Evolutionary conservation across 2,329 filamentous ascomycete genomes (phyloP).

Genomic region (Pezicula rhizophila): DNA sequence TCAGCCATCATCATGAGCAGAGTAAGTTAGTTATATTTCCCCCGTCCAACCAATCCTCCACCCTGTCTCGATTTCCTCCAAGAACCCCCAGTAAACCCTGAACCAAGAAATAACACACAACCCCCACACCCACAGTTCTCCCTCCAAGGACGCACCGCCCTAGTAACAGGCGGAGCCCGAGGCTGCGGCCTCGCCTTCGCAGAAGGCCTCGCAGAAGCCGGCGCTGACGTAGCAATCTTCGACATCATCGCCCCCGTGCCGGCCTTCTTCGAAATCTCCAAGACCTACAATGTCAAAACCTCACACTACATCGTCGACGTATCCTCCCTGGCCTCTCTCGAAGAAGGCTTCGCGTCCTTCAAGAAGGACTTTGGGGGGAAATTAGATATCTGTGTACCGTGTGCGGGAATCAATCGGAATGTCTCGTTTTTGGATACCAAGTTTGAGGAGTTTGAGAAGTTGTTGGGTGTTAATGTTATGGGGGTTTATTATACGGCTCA

Average conservation of each 20-base stretch:
- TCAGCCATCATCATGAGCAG: neutral
- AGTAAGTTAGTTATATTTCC: no score
- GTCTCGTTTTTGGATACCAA: conserved; percentile 38
- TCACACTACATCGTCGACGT: conserved; percentile 36
- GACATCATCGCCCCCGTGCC: conserved; percentile 36
- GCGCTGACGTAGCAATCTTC: conserved; percentile 38
- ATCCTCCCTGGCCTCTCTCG: conserved; percentile 24
- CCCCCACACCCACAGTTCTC: conserved; percentile 35
- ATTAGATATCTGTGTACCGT: conserved; percentile 38
- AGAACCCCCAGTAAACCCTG: no score
- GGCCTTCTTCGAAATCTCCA: conserved; percentile 34
- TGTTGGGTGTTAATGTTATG: conserved; percentile 44
- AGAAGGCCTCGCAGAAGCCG: conserved; percentile 37
- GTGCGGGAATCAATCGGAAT: conserved; percentile 40
- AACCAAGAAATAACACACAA: no score
- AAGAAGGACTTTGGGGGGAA: conserved; percentile 25
- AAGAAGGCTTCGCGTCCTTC: conserved; percentile 27
- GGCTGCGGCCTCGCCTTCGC: conserved; percentile 40
- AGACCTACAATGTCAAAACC: conserved; percentile 35
- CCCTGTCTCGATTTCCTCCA: no score
- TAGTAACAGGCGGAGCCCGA: conserved; percentile 40
- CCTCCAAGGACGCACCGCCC: conserved; percentile 37
- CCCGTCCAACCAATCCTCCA: no score
- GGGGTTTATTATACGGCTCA: conserved; percentile 32
- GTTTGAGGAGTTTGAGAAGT: conserved; percentile 34